These are phyloP conservation scores for Tylopilus orsonianus DNA, from an alignment of 1,284 basidiomycete species.

Conservation along the genomic window DNA sequence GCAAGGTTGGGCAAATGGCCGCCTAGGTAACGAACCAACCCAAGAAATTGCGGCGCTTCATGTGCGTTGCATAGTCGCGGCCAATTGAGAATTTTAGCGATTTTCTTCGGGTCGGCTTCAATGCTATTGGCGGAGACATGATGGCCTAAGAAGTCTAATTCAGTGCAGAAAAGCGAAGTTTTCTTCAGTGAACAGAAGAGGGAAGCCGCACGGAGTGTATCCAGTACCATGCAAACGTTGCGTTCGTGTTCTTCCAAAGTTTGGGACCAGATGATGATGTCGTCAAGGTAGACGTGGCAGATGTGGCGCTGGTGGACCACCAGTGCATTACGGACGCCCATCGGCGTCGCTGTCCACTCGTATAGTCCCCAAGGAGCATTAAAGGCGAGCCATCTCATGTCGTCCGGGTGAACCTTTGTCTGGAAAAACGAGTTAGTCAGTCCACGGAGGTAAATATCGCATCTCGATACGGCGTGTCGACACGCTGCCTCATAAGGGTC, in stretches of 20 bases:
- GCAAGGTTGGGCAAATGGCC: slow-evolving; percentile 20
- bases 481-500: no score
- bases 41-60: slow-evolving; percentile 38
- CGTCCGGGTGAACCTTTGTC: slow-evolving; percentile 32
- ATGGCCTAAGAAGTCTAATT: not conserved
- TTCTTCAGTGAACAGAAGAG: not conserved
- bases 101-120: not conserved
- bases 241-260: slow-evolving; percentile 30
- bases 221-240: slow-evolving; percentile 6
- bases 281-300: slow-evolving; percentile 37
- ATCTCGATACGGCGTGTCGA: no score
- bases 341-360: slow-evolving; percentile 33
- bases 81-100: slow-evolving; percentile 27
- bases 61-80: slow-evolving; percentile 26
- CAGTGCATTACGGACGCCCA: slow-evolving; percentile 27
- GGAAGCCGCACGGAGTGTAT: not conserved
- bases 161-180: not conserved
- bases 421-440: slow-evolving; percentile 43
- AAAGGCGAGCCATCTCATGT: slow-evolving; percentile 33
- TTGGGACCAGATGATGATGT: slow-evolving; percentile 40
- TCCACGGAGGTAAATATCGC: no score
- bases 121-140: not conserved
- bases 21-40: slow-evolving; percentile 37
- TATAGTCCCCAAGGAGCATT: slow-evolving; percentile 30
- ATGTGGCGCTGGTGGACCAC: slow-evolving; percentile 20